Evolutionary conservation across 1,284 basidiomycete species (phyloP), one percentile per base, ranked within the genome.

Genomic region (Exobasidium cylindrosporum): DNA sequence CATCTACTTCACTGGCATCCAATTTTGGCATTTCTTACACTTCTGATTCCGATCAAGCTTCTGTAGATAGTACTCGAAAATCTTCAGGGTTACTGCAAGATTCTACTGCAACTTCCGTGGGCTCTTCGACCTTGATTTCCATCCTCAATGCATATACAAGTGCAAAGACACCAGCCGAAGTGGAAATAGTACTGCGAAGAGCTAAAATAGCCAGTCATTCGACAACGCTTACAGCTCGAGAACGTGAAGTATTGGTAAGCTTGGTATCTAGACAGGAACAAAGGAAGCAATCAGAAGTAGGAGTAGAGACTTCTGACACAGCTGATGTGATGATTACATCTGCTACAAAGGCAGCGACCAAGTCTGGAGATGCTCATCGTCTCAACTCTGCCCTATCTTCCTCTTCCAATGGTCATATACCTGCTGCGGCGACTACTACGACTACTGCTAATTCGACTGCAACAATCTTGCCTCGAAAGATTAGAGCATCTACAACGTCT

Each of bases 101-200:
- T 28, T 21, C 13, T 49, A 23, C 31, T 2, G 30, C 29, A 17
- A 23, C 52, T 26, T 23, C 52, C 26, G 61, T 24, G 1, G 29
- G 21, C 1, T 73, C 69, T 44, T 63, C 70, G 11, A 65, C 62
- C n/a, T 40, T 76, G 11, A 52, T 69, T 1, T 64, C 73, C 2
- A 76, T 76, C 14, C 64, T 76, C 52, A 75, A 73, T 30, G 70
- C 74, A 2, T 76, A 76, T 57, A 66, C 69, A 4, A 69, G 67
- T 30, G 74, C 74, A n/a, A 76, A 76, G 68, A 76, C 73, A 30
- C 64, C 69, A 1, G 64, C 71, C 4, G 74, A 76, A 59, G 35
- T 75, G 11, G 74, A 76, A 32, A 69, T 63, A 23, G 74, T 75
- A 17, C 49, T 74, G 24, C 60, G 73, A 28, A 60, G 73, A 14